phyloP scores from a whole-genome alignment of 805 yeast species.

The Kodamaea kakaduensis region DNA sequence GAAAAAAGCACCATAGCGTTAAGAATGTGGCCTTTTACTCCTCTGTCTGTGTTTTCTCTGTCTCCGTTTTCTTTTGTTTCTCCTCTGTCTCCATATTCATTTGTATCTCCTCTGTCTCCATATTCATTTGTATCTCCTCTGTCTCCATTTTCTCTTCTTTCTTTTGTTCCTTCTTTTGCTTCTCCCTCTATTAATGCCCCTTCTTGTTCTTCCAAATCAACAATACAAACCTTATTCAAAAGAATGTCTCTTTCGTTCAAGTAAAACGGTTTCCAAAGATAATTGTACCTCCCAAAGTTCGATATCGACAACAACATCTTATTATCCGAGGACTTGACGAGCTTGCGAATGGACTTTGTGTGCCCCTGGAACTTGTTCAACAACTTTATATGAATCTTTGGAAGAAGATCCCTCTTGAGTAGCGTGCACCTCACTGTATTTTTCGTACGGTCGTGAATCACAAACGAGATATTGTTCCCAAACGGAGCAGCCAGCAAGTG shows the following conservation, averaged over 20 bases:
- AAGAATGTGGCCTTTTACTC: slow-evolving; percentile 1
- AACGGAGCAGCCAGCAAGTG: slow-evolving; percentile 4
- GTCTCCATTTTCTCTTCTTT: no score
- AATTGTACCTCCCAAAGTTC: slow-evolving; percentile 36
- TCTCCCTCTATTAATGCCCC: no score
- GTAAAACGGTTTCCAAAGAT: slow-evolving; percentile 40
- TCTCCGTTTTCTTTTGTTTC: no score
- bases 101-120: no score
- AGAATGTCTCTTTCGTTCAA: slow-evolving; percentile 16
- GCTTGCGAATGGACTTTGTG: slow-evolving; percentile 66
- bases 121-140: no score
- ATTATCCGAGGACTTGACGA: slow-evolving; percentile 52
- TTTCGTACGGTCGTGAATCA: slow-evolving; percentile 37
- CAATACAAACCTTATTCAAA: slow-evolving; percentile 22
- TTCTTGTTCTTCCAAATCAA: no score
- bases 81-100: no score
- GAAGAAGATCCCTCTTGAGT: slow-evolving; percentile 6
- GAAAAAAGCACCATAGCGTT: slow-evolving; percentile 1
- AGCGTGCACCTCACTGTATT: slow-evolving; percentile 28
- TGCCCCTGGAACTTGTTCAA: slow-evolving; percentile 75
- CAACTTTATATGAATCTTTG: slow-evolving; percentile 11
- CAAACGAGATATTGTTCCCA: slow-evolving; percentile 15
- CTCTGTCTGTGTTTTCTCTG: no score
- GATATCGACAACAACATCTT: slow-evolving; percentile 34
- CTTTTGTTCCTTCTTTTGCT: no score